Percentiles rank a stretch among this genome's conserved stretches.
Evolutionary conservation across 371 early-diverging fungal genomes (phyloP).

Genomic region (Coemansia sp.): DNA sequence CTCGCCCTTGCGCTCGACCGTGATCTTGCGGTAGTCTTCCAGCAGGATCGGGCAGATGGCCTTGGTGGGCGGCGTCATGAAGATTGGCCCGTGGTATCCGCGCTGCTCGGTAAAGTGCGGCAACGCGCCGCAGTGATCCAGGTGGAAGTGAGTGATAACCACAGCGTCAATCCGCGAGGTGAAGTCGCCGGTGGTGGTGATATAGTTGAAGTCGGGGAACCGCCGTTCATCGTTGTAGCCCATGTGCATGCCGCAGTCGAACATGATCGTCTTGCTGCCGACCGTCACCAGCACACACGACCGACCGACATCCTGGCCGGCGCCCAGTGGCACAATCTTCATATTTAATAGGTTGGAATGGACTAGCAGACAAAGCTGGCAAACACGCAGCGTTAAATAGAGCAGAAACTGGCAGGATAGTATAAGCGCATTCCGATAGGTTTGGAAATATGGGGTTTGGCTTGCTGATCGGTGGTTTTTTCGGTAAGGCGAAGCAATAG

Average conservation of each 20-base stretch:
- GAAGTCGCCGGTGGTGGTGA: slow-evolving; percentile 77
- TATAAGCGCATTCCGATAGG: too few relatives aligned
- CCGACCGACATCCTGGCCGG: slow-evolving; percentile 91
- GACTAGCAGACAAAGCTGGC: too few relatives aligned
- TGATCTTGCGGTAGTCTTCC: slow-evolving; percentile 90
- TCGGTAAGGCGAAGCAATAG: too few relatives aligned
- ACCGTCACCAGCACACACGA: slow-evolving; percentile 90
- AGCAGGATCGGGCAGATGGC: slow-evolving; percentile 91
- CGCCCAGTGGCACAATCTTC: slow-evolving; percentile 55
- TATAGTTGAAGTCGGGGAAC: slow-evolving; percentile 97
- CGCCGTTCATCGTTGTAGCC: slow-evolving; percentile 94
- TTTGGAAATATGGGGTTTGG: too few relatives aligned
- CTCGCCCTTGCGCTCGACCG: slow-evolving; percentile 82
- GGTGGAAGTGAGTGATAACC: slow-evolving; percentile 94
- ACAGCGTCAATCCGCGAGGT: slow-evolving; percentile 88
- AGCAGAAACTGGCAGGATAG: too few relatives aligned
- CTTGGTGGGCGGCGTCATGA: slow-evolving; percentile 97
- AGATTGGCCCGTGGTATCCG: slow-evolving; percentile 94
- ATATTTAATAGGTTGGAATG: slow-evolving; percentile 11
- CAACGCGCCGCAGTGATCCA: slow-evolving; percentile 97
- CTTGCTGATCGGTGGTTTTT: too few relatives aligned
- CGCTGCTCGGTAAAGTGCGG: slow-evolving; percentile 95
- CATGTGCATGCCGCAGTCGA: slow-evolving; percentile 99
- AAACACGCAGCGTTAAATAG: too few relatives aligned
- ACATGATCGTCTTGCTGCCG: slow-evolving; percentile 90